Percentiles rank a stretch among this genome's conserved stretches.
Conservation (phyloP, 129 eudicot species). For the Rutidosis leptorrhynchoides region DNA sequence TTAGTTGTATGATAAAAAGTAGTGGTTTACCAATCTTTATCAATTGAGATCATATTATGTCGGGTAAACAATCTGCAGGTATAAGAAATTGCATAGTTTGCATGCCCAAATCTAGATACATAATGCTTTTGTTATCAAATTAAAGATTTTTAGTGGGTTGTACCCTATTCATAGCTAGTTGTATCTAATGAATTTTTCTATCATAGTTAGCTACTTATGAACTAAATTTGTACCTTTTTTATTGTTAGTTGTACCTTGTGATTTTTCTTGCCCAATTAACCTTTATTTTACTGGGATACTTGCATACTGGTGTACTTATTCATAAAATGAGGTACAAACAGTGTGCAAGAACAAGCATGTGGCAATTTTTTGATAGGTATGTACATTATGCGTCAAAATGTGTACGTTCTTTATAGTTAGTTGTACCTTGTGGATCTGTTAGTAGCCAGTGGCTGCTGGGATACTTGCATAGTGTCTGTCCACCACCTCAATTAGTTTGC, state of each 20-base stretch:
- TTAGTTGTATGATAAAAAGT: no score
- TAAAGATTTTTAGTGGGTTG: neutral
- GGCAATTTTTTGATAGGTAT: neutral
- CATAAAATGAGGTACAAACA: neutral
- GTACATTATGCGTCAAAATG: neutral
- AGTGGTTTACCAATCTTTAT: no score
- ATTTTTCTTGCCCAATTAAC: conserved; percentile 22
- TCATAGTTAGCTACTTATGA: conserved; percentile 15
- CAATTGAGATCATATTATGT: neutral
- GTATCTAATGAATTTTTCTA: conserved; percentile 14
- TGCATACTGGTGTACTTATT: neutral
- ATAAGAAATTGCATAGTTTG: conserved; percentile 10
- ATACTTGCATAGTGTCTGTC: conserved; percentile 70
- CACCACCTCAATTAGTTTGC: conserved; percentile 84
- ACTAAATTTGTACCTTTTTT: neutral
- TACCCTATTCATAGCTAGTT: neutral
- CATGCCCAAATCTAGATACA: conserved; percentile 14
- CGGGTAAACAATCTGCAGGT: conserved; percentile 7
- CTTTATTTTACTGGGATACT: no score
- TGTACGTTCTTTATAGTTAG: neutral
- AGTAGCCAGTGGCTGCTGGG: conserved; percentile 49
- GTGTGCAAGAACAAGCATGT: neutral
- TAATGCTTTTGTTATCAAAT: conserved; percentile 8
- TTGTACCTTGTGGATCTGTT: conserved; percentile 22
- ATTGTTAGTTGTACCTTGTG: conserved; percentile 14